Percentiles rank a stretch among this genome's conserved stretches.
Evolutionary conservation across 495 filamentous ascomycete species (phyloP).

Genomic region (Neurospora sp.): DNA sequence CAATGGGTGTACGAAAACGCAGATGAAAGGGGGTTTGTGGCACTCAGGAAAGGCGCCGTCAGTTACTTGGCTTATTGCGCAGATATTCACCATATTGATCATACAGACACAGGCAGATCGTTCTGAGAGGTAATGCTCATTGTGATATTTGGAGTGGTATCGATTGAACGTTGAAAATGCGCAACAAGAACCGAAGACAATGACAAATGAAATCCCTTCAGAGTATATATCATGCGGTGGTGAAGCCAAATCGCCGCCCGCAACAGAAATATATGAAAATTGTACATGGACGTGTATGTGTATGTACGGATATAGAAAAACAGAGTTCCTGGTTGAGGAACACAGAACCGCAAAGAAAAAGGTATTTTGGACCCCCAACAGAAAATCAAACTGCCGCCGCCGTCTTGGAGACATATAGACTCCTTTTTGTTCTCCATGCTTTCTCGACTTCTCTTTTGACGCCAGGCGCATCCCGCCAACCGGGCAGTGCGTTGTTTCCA

Average conservation of each 20-base stretch:
- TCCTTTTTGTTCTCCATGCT: neutral
- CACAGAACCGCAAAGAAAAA: neutral
- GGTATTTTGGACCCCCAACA: neutral
- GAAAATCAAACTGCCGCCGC: neutral
- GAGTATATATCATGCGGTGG: neutral
- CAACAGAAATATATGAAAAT: neutral
- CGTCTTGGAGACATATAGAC: neutral
- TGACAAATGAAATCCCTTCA: neutral
- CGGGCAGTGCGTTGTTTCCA: neutral
- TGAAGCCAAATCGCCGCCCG: neutral
- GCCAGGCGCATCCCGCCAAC: neutral
- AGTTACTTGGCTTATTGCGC: neutral
- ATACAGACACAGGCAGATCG: neutral
- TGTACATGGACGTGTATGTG: neutral
- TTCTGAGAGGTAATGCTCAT: neutral
- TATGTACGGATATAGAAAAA: neutral
- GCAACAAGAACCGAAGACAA: neutral
- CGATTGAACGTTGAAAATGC: constrained; percentile 5
- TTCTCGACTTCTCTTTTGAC: neutral
- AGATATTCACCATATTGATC: neutral
- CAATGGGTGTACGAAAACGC: neutral
- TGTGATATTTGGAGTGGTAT: constrained; percentile 7
- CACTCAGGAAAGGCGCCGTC: neutral
- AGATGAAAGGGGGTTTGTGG: neutral
- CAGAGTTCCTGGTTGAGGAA: neutral